A percentile compares a stretch with the other conserved stretches of the same genome.
Conservation (phyloP, 2,329 filamentous ascomycete genomes). For the Geosmithia morbida region DNA sequence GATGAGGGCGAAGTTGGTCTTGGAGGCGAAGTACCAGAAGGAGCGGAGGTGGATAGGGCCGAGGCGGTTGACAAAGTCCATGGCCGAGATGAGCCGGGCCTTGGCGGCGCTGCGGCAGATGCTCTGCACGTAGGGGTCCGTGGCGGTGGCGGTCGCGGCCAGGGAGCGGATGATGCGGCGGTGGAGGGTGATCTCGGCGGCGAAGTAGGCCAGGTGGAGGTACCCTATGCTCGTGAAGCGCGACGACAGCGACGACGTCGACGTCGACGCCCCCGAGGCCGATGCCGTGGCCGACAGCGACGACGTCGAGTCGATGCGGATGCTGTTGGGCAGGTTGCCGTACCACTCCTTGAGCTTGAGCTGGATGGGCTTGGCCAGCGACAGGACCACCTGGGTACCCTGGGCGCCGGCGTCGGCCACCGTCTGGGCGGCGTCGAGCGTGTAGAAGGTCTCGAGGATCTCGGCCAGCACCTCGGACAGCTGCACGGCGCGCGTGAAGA, state of each 20-base stretch:
- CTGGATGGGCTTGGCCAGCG: conserved; percentile 68
- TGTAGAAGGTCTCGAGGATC: conserved; percentile 74
- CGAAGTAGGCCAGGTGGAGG: conserved; percentile 84
- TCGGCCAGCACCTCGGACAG: conserved; percentile 64
- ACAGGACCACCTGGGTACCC: conserved; percentile 58
- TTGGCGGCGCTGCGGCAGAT: conserved; percentile 92
- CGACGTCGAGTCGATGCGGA: conserved; percentile 50
- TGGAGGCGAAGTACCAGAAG: conserved; percentile 86
- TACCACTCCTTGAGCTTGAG: conserved; percentile 77
- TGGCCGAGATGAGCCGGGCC: conserved; percentile 83
- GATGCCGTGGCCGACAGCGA: too few species aligned
- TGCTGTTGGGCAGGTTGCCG: conserved; percentile 43
- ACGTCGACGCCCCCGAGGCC: conserved; percentile 1
- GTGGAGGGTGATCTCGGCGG: conserved; percentile 86
- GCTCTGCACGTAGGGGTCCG: conserved; percentile 73
- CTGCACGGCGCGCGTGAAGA: conserved; percentile 64
- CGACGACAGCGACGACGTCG: conserved; percentile 14
- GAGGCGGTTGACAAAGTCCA: conserved; percentile 94
- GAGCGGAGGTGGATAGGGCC: conserved; percentile 74
- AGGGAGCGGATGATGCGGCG: conserved; percentile 80
- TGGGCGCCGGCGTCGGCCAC: conserved; percentile 52
- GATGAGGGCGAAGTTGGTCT: conserved; percentile 87
- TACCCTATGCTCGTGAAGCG: conserved; percentile 54
- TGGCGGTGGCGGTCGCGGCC: conserved; percentile 21
- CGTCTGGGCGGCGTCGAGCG: conserved; percentile 57